Evolutionary conservation across 306 rosid genomes (phyloP).

Genomic region (Rosa lucieae): DNA sequence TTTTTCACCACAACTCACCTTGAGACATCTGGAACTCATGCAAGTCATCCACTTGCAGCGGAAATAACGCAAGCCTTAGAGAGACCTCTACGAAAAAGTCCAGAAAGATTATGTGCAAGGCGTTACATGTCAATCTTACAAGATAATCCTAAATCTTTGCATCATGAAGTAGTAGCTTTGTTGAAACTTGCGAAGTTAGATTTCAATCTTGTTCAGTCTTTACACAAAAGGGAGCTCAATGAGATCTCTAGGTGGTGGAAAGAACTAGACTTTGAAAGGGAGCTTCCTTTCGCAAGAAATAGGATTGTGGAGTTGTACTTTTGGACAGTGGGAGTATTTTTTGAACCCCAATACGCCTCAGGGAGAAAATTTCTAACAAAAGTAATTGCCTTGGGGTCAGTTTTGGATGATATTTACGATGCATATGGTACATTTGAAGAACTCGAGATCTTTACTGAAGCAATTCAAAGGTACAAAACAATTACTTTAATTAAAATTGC

Average conservation of each 20-base stretch:
- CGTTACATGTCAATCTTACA: slow-evolving; percentile 21
- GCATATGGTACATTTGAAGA: slow-evolving; percentile 46
- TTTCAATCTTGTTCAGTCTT: slow-evolving; percentile 33
- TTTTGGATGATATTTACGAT: slow-evolving; percentile 42
- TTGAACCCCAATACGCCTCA: slow-evolving; percentile 16
- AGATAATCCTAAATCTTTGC: background rate
- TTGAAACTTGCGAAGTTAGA: slow-evolving; percentile 29
- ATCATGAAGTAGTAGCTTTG: too few species aligned
- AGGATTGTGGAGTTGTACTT: slow-evolving; percentile 44
- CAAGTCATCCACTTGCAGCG: too few species aligned
- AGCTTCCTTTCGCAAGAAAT: slow-evolving; percentile 28
- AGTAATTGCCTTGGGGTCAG: background rate
- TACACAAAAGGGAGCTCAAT: slow-evolving; percentile 31
- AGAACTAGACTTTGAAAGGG: slow-evolving; percentile 17
- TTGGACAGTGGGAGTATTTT: slow-evolving; percentile 30
- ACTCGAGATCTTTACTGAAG: slow-evolving; percentile 29
- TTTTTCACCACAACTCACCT: slow-evolving; percentile 27
- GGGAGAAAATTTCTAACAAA: slow-evolving; percentile 30
- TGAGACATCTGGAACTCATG: too few species aligned
- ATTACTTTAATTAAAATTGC: too few species aligned
- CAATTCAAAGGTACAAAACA: slow-evolving; percentile 33
- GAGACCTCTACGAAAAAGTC: slow-evolving; percentile 9
- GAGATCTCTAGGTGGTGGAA: slow-evolving; percentile 44
- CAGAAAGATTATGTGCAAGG: slow-evolving; percentile 21
- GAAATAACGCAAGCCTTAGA: slow-evolving; percentile 12